A percentile compares a stretch with the other conserved stretches of the same genome.
Evolutionary conservation across 768 basidiomycete genomes (phyloP).

Genomic region (Artomyces pyxidatus): DNA sequence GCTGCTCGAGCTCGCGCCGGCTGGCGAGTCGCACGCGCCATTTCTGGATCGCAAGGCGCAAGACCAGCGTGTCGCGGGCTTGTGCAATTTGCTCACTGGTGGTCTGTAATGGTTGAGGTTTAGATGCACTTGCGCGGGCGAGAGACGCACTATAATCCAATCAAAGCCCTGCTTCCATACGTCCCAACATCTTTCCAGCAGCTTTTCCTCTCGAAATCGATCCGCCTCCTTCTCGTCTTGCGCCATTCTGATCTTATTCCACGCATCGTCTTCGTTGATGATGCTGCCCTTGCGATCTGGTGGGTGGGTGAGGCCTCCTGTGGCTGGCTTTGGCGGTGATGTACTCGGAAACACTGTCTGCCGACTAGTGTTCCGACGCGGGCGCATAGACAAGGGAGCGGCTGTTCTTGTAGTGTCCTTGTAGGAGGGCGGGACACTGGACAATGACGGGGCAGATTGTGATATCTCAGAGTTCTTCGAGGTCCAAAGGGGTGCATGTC

Average conservation of each 20-base stretch:
- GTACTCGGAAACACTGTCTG: slow-evolving; percentile 3
- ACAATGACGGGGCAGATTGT: slow-evolving; percentile 13
- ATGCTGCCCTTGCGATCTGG: slow-evolving; percentile 37
- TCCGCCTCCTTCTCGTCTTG: slow-evolving; percentile 68
- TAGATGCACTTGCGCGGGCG: slow-evolving; percentile 5
- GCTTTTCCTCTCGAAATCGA: slow-evolving; percentile 50
- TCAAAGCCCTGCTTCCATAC: slow-evolving; percentile 64
- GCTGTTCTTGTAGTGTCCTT: neutral
- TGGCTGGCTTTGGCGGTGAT: neutral
- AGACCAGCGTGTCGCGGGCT: slow-evolving; percentile 58
- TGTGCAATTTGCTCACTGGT: slow-evolving; percentile 60
- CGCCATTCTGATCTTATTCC: slow-evolving; percentile 67
- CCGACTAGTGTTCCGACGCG: slow-evolving; percentile 1
- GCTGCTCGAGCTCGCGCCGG: slow-evolving; percentile 32
- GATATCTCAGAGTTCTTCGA: slow-evolving; percentile 6
- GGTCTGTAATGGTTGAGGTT: slow-evolving; percentile 37
- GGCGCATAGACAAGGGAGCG: neutral
- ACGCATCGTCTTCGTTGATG: slow-evolving; percentile 67
- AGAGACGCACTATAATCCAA: slow-evolving; percentile 62
- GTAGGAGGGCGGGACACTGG: slow-evolving; percentile 10
- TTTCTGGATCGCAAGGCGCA: slow-evolving; percentile 47
- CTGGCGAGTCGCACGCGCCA: slow-evolving; percentile 45
- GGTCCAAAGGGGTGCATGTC: slow-evolving; percentile 5
- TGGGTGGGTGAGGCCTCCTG: slow-evolving; percentile 2
- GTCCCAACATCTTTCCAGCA: slow-evolving; percentile 66